Evolutionary conservation across 176 grass and related monocot genomes (phyloP).

Genomic region (Hyparrhenia diplandra): DNA sequence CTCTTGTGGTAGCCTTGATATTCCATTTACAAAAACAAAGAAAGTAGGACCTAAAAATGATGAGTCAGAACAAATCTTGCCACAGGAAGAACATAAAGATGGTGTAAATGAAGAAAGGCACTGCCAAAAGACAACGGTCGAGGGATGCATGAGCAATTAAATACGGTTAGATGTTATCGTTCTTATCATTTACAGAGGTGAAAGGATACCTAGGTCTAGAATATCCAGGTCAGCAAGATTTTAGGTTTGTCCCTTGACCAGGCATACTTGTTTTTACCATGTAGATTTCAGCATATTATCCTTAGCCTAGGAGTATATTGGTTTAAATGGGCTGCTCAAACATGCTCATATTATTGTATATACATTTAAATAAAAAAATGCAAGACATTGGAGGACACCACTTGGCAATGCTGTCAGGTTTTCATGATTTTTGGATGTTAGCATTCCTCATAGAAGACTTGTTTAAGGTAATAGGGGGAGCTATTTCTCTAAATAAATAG

Average conservation of each 20-base stretch:
- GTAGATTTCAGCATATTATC: neutral
- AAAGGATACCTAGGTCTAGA: neutral
- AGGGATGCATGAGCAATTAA: neutral
- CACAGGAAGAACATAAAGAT: neutral
- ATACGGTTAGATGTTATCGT: neutral
- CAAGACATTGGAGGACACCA: neutral
- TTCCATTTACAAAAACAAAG: slow-evolving; percentile 18
- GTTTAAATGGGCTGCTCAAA: neutral
- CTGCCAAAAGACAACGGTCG: neutral
- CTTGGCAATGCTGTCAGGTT: neutral
- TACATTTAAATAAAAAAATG: neutral
- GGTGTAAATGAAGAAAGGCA: neutral
- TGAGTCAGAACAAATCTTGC: neutral
- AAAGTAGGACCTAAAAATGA: neutral
- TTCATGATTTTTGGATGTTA: neutral
- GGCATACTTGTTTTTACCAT: neutral
- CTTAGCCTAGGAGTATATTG: neutral
- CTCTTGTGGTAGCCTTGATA: slow-evolving; percentile 15
- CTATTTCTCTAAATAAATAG: neutral
- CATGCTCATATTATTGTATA: neutral
- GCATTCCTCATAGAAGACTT: neutral
- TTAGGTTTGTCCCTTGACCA: neutral
- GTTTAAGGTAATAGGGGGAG: neutral
- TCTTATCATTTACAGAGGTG: neutral
- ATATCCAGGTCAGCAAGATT: neutral